phyloP scores from a whole-genome alignment of 352 stramenopile species.

The Pythium brachiatum region DNA sequence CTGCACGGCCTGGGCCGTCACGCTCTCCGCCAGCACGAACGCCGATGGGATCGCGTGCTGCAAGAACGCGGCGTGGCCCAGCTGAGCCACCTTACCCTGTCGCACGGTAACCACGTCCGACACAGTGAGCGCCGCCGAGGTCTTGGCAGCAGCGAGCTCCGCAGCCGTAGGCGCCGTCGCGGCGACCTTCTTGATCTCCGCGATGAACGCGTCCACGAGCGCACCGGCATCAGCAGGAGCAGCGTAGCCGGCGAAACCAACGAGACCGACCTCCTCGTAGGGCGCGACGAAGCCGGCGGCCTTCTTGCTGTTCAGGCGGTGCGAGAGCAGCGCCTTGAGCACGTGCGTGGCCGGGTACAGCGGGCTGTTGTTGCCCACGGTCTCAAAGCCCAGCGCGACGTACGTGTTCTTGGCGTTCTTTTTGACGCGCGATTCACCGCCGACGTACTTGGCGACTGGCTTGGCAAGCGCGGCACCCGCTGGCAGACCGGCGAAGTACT shows the following conservation, averaged over 20 bases:
- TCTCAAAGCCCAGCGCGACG: constrained; percentile 71
- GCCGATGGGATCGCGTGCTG: constrained; percentile 42
- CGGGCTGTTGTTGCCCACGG: constrained; percentile 38
- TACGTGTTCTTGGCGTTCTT: constrained; percentile 58
- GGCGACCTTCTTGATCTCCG: constrained; percentile 76
- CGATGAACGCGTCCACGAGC: constrained; percentile 66
- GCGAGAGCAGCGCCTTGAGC: constrained; percentile 57
- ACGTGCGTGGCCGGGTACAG: constrained; percentile 60
- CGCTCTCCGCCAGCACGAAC: constrained; percentile 27
- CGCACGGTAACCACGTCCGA: constrained; percentile 39
- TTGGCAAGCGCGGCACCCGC: constrained; percentile 27
- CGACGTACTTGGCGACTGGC: constrained; percentile 60
- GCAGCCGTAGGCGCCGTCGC: constrained; percentile 54
- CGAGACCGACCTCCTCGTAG: constrained; percentile 61
- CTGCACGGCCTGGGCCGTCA: constrained; percentile 68
- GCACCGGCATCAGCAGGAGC: constrained; percentile 47
- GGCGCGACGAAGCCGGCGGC: constrained; percentile 54
- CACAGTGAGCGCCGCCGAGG: constrained; percentile 43
- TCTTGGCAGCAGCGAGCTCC: constrained; percentile 78
- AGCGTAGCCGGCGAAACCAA: constrained; percentile 63
- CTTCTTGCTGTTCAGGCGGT: constrained; percentile 65
- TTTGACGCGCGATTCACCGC: constrained; percentile 77
- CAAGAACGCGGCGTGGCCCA: constrained; percentile 43
- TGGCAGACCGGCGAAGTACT: constrained; percentile 53
- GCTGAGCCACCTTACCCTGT: constrained; percentile 35